Evolutionary conservation across 2,329 filamentous ascomycete species (phyloP).

Genomic region (Rhynchosporium graminicola): DNA sequence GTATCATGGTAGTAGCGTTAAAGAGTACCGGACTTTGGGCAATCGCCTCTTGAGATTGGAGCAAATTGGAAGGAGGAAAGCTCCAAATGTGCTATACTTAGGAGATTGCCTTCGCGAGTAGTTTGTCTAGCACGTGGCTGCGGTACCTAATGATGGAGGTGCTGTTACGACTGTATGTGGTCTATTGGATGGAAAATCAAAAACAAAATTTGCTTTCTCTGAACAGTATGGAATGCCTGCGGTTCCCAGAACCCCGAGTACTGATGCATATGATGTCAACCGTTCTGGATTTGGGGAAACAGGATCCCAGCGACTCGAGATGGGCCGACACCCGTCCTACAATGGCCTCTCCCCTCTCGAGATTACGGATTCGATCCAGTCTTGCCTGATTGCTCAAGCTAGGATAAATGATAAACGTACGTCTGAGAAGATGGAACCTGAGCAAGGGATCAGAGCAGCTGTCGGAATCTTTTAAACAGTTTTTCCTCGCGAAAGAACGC

Average conservation of each 20-base stretch:
- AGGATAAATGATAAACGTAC: not conserved
- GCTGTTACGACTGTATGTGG: slow-evolving; percentile 40
- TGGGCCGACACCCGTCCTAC: slow-evolving; percentile 49
- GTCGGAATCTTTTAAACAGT: not conserved
- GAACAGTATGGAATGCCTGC: too few relatives aligned
- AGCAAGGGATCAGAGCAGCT: not conserved
- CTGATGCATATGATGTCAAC: slow-evolving; percentile 47
- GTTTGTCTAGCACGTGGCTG: not conserved
- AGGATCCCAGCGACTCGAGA: slow-evolving; percentile 72
- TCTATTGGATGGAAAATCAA: slow-evolving; percentile 29
- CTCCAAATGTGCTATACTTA: not conserved
- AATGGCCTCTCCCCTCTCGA: not conserved
- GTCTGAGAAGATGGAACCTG: not conserved
- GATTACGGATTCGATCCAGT: not conserved
- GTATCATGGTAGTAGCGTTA: not conserved
- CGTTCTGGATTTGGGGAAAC: slow-evolving; percentile 66
- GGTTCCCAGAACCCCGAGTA: slow-evolving; percentile 34
- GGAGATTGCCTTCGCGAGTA: not conserved
- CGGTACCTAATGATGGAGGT: not conserved
- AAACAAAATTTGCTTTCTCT: too few relatives aligned
- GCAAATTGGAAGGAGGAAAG: not conserved
- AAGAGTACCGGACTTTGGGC: not conserved
- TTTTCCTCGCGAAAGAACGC: too few relatives aligned
- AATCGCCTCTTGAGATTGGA: not conserved
- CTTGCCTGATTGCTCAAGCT: not conserved